A percentile compares a stretch with the other conserved stretches of the same genome.
These are phyloP conservation scores for Hypoxylon fuscum DNA, from an alignment of 495 filamentous ascomycete genomes.

Conservation along the genomic window DNA sequence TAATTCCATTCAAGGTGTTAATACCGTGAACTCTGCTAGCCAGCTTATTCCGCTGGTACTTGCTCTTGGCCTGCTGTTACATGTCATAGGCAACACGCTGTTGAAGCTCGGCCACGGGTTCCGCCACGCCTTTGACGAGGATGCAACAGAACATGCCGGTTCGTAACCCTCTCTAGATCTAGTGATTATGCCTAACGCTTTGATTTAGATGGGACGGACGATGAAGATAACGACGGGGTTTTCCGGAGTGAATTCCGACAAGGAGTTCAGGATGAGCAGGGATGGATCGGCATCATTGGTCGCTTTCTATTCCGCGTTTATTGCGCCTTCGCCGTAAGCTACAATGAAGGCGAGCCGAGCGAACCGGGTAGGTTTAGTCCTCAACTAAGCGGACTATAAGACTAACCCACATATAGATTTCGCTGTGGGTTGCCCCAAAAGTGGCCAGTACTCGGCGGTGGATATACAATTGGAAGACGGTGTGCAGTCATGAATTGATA, in stretches of 20 bases:
- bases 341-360: slow-evolving; percentile 14
- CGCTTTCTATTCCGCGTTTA: slow-evolving; percentile 23
- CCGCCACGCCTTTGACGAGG: slow-evolving; percentile 14
- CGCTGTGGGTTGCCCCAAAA: slow-evolving; percentile 7
- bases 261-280: slow-evolving; percentile 9
- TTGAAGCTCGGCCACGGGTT: slow-evolving; percentile 10
- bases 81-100: slow-evolving; percentile 9
- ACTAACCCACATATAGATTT: slow-evolving; percentile 1
- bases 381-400: background rate
- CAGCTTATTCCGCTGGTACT: slow-evolving; percentile 23
- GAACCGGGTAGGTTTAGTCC: slow-evolving; percentile 5
- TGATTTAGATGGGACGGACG: background rate
- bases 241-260: slow-evolving; percentile 3
- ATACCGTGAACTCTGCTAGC: slow-evolving; percentile 17
- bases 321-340: slow-evolving; percentile 17
- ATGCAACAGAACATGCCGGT: slow-evolving; percentile 8
- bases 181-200: background rate
- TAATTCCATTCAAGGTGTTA: slow-evolving; percentile 19
- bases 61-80: slow-evolving; percentile 13
- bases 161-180: background rate
- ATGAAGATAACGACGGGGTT: background rate
- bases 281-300: slow-evolving; percentile 19
- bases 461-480: slow-evolving; percentile 13
- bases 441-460: slow-evolving; percentile 1
- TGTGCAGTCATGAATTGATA: slow-evolving; percentile 11